phyloP scores from a whole-genome alignment of 2,329 filamentous ascomycete species.

The Diaporthe citrichinensis region DNA sequence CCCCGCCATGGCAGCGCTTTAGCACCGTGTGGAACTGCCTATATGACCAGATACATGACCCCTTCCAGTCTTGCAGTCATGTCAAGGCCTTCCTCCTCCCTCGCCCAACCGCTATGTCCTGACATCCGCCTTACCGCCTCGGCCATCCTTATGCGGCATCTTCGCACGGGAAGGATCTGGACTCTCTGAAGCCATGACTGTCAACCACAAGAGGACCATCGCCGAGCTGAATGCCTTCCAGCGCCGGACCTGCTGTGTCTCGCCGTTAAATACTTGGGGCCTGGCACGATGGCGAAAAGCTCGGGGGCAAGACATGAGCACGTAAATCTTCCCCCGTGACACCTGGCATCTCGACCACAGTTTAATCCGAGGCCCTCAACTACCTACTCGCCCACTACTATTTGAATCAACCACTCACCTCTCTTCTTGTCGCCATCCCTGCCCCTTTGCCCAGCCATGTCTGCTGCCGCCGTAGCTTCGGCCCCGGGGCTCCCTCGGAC shows the following conservation, averaged over 20 bases:
- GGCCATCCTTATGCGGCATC: not conserved
- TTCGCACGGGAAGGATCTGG: slow-evolving; percentile 16
- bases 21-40: not conserved
- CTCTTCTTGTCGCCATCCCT: not conserved
- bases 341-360: not conserved
- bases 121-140: not conserved
- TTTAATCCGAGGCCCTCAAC: not conserved
- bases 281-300: not conserved
- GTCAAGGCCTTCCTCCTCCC: not conserved
- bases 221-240: not conserved
- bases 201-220: not conserved
- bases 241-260: not conserved
- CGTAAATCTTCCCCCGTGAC: not conserved
- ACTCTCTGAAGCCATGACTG: slow-evolving; percentile 4
- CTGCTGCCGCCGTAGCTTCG: slow-evolving; percentile 6
- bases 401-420: not conserved
- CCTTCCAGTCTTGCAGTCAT: not conserved
- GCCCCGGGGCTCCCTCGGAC: slow-evolving; percentile 13
- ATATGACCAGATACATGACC: not conserved
- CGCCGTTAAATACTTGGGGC: not conserved
- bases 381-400: not conserved
- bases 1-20: not conserved
- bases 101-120: not conserved
- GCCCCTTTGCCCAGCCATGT: not conserved
- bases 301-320: not conserved